phyloP scores from a whole-genome alignment of 106 monocot species.

The Iris macrosiphon region DNA sequence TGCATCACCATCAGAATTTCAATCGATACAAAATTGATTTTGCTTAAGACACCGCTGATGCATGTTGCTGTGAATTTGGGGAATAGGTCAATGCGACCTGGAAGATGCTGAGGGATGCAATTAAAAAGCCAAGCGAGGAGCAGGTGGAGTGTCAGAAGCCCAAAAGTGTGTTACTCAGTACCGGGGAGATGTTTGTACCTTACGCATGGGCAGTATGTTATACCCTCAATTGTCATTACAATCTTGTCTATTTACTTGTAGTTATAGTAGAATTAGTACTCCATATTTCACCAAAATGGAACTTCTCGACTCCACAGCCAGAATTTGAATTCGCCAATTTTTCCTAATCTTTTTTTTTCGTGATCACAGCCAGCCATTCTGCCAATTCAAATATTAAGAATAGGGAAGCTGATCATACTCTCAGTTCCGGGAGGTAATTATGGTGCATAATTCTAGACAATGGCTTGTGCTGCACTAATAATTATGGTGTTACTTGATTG shows the following conservation, averaged over 20 bases:
- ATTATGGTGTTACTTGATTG: background rate
- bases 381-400: constrained; percentile 30
- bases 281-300: too few species aligned
- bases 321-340: too few species aligned
- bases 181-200: constrained; percentile 26
- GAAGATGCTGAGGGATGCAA: constrained; percentile 13
- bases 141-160: constrained; percentile 29
- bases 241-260: background rate
- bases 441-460: background rate
- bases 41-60: too few species aligned
- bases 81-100: constrained; percentile 14
- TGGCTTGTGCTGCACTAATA: background rate
- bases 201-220: constrained; percentile 27
- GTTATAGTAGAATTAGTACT: too few species aligned
- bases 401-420: constrained; percentile 27
- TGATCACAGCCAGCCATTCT: constrained; percentile 20
- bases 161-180: constrained; percentile 20
- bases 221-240: background rate
- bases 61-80: too few species aligned
- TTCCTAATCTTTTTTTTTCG: background rate
- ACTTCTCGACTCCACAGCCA: too few species aligned
- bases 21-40: too few species aligned
- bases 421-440: constrained; percentile 22
- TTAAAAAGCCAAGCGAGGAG: constrained; percentile 14
- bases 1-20: too few species aligned